A percentile compares a stretch with the other conserved stretches of the same genome.
Conservation (phyloP, 73 alveolate species). For the Paramecium tetraurelia region DNA sequence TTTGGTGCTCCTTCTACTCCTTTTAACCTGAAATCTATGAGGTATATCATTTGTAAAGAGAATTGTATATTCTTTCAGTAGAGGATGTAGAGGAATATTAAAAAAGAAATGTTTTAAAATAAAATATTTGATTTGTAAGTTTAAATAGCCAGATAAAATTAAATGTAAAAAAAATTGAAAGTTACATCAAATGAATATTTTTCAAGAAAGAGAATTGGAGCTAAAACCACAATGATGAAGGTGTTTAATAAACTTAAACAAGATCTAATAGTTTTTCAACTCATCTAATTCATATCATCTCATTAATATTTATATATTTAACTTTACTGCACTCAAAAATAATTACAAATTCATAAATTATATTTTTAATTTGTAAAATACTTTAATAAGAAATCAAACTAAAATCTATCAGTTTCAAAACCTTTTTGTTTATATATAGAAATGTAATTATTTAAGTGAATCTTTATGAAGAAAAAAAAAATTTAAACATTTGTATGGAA, state of each 20-base stretch:
- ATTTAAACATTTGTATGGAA: too few relatives aligned
- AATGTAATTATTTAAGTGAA: too few relatives aligned
- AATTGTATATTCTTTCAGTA: neutral
- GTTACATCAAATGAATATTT: neutral
- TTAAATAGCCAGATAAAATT: neutral
- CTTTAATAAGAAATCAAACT: too few relatives aligned
- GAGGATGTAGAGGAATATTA: slow-evolving; percentile 32
- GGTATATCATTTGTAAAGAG: slow-evolving; percentile 29
- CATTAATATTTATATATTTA: too few relatives aligned
- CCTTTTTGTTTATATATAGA: too few relatives aligned
- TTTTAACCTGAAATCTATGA: neutral
- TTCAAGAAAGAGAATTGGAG: neutral
- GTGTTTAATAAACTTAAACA: neutral
- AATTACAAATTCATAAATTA: too few relatives aligned
- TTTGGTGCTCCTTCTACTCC: neutral
- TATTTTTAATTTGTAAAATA: too few relatives aligned
- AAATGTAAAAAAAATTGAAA: neutral
- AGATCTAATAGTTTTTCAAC: too few relatives aligned
- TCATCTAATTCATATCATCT: too few relatives aligned
- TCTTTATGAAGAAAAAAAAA: too few relatives aligned
- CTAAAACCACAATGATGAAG: neutral
- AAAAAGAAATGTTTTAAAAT: neutral
- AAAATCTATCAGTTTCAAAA: too few relatives aligned
- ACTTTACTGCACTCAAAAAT: too few relatives aligned
- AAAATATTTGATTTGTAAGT: neutral